These are phyloP conservation scores for Geranium incanum DNA, from an alignment of 441 rosid genomes.

Conservation along the genomic window DNA sequence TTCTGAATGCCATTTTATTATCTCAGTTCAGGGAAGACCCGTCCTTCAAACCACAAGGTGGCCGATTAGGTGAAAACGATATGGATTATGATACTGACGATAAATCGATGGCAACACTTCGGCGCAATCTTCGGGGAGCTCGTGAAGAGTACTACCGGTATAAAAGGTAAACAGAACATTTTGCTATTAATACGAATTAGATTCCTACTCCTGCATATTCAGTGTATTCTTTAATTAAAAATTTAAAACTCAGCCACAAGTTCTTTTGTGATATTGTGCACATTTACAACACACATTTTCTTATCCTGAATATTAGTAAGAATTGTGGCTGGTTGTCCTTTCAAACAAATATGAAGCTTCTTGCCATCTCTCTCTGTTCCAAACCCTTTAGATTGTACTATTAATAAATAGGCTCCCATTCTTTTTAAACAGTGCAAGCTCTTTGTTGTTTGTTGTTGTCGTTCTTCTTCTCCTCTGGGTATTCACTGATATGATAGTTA, in stretches of 20 bases:
- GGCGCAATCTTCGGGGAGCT: constrained; percentile 89
- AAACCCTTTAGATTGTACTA: no score
- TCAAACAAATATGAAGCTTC: no score
- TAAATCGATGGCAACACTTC: constrained; percentile 94
- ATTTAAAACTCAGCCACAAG: neutral
- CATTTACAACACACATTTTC: neutral
- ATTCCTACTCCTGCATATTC: constrained; percentile 6
- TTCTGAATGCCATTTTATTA: constrained; percentile 19
- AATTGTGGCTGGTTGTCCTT: no score
- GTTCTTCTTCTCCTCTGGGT: neutral
- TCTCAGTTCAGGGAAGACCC: constrained; percentile 77
- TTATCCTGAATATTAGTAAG: no score
- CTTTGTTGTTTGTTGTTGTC: neutral
- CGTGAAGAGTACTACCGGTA: constrained; percentile 86
- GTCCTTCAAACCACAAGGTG: constrained; percentile 96
- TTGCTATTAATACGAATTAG: neutral
- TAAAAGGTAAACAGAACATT: constrained; percentile 53
- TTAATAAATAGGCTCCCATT: neutral
- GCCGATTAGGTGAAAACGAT: constrained; percentile 90
- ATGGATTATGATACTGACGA: constrained; percentile 99
- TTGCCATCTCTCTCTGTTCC: no score
- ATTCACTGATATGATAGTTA: constrained; percentile 8
- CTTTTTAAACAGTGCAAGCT: neutral
- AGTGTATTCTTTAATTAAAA: neutral
- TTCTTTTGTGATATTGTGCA: neutral